Evolutionary conservation across 2,329 filamentous ascomycete species (phyloP).

Genomic region (Basipetospora chlamydospora): DNA sequence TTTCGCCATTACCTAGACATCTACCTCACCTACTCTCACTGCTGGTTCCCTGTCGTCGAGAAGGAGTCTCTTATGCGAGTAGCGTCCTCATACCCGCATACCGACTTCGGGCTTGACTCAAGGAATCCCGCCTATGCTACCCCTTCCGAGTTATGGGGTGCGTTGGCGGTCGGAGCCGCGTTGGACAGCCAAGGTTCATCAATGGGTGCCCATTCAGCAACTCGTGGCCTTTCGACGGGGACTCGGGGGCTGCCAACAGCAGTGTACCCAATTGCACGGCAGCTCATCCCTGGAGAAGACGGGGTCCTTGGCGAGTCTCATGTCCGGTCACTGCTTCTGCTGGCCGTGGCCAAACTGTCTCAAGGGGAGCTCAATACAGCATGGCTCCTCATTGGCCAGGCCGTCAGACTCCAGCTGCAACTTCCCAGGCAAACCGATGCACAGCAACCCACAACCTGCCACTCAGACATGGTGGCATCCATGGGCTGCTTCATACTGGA

Average conservation of each 20-base stretch:
- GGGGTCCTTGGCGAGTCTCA: neutral
- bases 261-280: constrained; percentile 35
- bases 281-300: constrained; percentile 24
- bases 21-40: constrained; percentile 63
- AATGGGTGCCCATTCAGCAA: constrained; percentile 14
- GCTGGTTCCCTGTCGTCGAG: constrained; percentile 62
- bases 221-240: neutral
- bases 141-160: constrained; percentile 46
- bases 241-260: neutral
- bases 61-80: constrained; percentile 43
- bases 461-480: constrained; percentile 12
- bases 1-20: constrained; percentile 51
- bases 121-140: constrained; percentile 19
- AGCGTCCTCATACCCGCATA: constrained; percentile 26
- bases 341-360: constrained; percentile 49
- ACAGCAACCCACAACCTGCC: constrained; percentile 4
- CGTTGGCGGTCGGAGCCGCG: constrained; percentile 40
- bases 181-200: constrained; percentile 24
- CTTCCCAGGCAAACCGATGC: constrained; percentile 5
- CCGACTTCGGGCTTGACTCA: constrained; percentile 16
- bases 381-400: constrained; percentile 50
- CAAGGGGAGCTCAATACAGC: constrained; percentile 40
- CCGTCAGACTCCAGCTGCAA: constrained; percentile 31
- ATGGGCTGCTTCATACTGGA: constrained; percentile 51
- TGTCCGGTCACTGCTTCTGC: constrained; percentile 31